Evolutionary conservation across 257 asterid genomes (phyloP).

Genomic region (Linaria vulgaris): DNA sequence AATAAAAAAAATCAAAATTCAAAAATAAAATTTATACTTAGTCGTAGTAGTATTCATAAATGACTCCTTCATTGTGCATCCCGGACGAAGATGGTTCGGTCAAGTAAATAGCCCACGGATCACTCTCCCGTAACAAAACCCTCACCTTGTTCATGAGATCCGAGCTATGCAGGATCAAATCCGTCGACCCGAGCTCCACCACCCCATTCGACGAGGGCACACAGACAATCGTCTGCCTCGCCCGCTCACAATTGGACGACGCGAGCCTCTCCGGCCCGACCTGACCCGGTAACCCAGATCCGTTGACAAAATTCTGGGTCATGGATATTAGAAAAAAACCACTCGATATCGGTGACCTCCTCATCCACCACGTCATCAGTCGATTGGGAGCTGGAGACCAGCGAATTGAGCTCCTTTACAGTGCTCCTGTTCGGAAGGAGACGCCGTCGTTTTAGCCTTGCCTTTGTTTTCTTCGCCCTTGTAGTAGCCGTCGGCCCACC

Average conservation of each 20-base stretch:
- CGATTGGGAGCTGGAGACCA: conserved; percentile 51
- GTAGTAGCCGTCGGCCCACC: conserved; percentile 91
- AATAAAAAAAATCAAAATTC: too few species aligned
- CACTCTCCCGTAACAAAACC: conserved; percentile 45
- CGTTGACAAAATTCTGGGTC: conserved; percentile 69
- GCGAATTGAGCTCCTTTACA: conserved; percentile 70
- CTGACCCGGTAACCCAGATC: conserved; percentile 85
- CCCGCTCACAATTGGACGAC: conserved; percentile 61
- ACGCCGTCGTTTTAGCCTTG: conserved; percentile 39
- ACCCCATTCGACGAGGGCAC: conserved; percentile 76
- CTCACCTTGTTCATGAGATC: conserved; percentile 81
- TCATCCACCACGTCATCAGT: conserved; percentile 62
- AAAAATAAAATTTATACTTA: too few species aligned
- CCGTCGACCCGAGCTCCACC: conserved; percentile 88
- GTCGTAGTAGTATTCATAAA: conserved; percentile 11
- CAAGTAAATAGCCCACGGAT: conserved; percentile 65
- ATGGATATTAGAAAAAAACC: conserved; percentile 86
- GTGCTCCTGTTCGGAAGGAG: conserved; percentile 65
- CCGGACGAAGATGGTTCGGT: conserved; percentile 41
- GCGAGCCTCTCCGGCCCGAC: conserved; percentile 54
- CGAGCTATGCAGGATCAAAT: conserved; percentile 57
- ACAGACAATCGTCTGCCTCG: conserved; percentile 73
- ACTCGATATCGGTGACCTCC: conserved; percentile 85
- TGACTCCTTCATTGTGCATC: too few species aligned
- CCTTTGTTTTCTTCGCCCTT: conserved; percentile 61